Percentiles rank a stretch among this genome's conserved stretches.
Conservation (phyloP, 2,329 filamentous ascomycete species). For the Fusarium buharicum region DNA sequence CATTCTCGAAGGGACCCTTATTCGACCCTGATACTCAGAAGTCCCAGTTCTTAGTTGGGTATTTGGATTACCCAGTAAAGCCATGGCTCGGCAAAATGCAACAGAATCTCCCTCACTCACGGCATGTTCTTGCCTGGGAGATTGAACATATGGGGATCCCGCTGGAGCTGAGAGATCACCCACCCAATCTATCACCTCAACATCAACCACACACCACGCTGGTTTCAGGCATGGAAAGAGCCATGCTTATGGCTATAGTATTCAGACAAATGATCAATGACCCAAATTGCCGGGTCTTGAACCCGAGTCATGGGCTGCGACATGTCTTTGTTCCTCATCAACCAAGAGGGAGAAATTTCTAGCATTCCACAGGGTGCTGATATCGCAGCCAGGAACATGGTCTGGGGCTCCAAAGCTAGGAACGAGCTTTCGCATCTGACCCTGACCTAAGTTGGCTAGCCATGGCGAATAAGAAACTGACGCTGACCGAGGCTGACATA, state of each 20-base stretch:
- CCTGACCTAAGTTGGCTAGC: too few relatives aligned
- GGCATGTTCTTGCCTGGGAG: neutral
- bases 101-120: neutral
- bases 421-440: slow-evolving; percentile 7
- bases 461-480: slow-evolving; percentile 2
- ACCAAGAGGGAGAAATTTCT: slow-evolving; percentile 30
- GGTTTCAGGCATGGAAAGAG: neutral
- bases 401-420: slow-evolving; percentile 3
- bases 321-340: slow-evolving; percentile 21
- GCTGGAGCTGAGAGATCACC: neutral
- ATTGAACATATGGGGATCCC: neutral
- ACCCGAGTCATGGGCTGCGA: slow-evolving; percentile 26
- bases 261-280: slow-evolving; percentile 6
- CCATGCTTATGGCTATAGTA: slow-evolving; percentile 1
- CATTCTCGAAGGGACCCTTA: slow-evolving; percentile 23
- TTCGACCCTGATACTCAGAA: slow-evolving; percentile 18
- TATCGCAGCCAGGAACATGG: slow-evolving; percentile 35
- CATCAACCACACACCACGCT: neutral
- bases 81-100: slow-evolving; percentile 21
- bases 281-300: slow-evolving; percentile 34
- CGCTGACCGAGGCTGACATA: neutral
- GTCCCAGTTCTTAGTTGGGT: slow-evolving; percentile 19
- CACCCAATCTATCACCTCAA: neutral
- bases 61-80: slow-evolving; percentile 2
- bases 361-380: slow-evolving; percentile 40